Evolutionary conservation across 2,329 filamentous ascomycete genomes (phyloP).

Genomic region (Trichoderma asperellum): DNA sequence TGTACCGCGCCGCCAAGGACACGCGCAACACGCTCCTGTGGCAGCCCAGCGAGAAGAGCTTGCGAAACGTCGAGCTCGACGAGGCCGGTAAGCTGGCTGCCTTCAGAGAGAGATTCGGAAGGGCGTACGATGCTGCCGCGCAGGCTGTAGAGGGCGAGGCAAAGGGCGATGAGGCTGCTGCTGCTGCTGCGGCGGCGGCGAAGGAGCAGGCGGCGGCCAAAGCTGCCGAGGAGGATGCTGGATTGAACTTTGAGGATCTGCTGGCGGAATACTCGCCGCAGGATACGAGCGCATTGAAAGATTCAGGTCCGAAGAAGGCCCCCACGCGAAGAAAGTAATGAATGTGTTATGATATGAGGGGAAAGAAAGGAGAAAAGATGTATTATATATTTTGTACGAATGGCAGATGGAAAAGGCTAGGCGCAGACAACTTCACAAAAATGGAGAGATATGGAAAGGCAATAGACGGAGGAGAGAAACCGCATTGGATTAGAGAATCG

Average conservation of each 20-base stretch:
- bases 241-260: slow-evolving; percentile 50
- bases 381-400: not conserved
- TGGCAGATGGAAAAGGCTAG: slow-evolving; percentile 29
- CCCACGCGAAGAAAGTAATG: slow-evolving; percentile 53
- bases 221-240: slow-evolving; percentile 34
- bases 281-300: slow-evolving; percentile 43
- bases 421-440: slow-evolving; percentile 23
- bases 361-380: not conserved
- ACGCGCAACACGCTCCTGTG: slow-evolving; percentile 86
- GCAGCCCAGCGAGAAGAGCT: slow-evolving; percentile 81
- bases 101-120: slow-evolving; percentile 83
- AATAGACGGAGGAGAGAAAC: slow-evolving; percentile 11
- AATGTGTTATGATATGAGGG: not conserved
- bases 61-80: slow-evolving; percentile 90
- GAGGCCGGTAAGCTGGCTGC: slow-evolving; percentile 88
- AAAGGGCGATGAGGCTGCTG: slow-evolving; percentile 37
- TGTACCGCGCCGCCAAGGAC: slow-evolving; percentile 72
- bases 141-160: slow-evolving; percentile 38
- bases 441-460: not conserved
- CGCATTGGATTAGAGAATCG: slow-evolving; percentile 23
- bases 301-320: slow-evolving; percentile 48
- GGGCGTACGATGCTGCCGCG: slow-evolving; percentile 72
- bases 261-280: slow-evolving; percentile 55
- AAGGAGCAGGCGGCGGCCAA: slow-evolving; percentile 32
- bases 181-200: slow-evolving; percentile 30